These are phyloP conservation scores for Populus ilicifolia DNA, from an alignment of 345 rosid genomes.

Conservation along the genomic window DNA sequence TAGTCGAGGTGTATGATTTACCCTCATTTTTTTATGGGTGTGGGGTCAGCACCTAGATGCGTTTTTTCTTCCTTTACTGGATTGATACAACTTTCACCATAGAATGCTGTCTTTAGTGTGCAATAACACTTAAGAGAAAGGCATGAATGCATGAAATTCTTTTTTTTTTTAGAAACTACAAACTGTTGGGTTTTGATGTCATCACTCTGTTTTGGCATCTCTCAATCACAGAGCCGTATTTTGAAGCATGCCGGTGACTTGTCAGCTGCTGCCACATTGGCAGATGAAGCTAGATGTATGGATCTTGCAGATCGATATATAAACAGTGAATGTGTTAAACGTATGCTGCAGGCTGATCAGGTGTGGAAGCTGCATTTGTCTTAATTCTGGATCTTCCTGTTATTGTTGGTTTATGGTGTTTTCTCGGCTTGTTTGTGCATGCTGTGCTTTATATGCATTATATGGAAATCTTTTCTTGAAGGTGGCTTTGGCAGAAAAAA, in stretches of 20 bases:
- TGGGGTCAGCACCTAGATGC: background rate
- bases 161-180: background rate
- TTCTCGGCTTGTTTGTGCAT: conserved; percentile 3
- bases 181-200: background rate
- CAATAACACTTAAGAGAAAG: background rate
- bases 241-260: conserved; percentile 97
- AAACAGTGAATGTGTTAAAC: conserved; percentile 95
- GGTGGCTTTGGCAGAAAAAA: conserved; percentile 94
- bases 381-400: background rate
- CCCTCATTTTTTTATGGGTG: background rate
- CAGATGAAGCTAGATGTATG: conserved; percentile 99
- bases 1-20: background rate
- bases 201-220: conserved; percentile 7
- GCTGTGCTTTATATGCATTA: conserved; percentile 12
- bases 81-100: background rate
- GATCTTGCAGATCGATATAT: conserved; percentile 95
- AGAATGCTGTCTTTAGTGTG: background rate
- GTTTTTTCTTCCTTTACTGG: background rate
- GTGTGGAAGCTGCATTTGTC: conserved; percentile 35
- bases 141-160: background rate
- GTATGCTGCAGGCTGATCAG: conserved; percentile 99
- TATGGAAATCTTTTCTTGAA: conserved; percentile 28
- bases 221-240: conserved; percentile 73
- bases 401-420: conserved; percentile 1
- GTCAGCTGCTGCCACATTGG: conserved; percentile 84